Conservation (phyloP, 2,329 filamentous ascomycete species). For the Moelleriella libera region DNA sequence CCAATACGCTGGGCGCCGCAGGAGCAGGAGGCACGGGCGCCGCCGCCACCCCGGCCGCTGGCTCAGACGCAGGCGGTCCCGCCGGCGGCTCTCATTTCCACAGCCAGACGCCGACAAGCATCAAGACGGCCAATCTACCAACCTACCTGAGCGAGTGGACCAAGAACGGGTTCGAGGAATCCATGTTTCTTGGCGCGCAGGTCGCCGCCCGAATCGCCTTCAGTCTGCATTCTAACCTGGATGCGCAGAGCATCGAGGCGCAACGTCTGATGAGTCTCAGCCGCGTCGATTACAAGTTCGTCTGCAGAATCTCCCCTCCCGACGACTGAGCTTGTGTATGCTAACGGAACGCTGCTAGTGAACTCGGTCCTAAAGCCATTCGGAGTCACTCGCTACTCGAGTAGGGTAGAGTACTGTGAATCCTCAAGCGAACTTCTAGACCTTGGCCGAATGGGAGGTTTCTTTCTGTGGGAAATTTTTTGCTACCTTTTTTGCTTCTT, state of each 20-base stretch:
- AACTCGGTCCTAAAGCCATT: conserved; percentile 39
- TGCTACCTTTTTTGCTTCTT: too few relatives aligned
- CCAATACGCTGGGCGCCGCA: conserved; percentile 37
- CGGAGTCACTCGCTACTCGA: conserved; percentile 38
- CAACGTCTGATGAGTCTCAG: conserved; percentile 42
- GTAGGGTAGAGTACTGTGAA: not conserved
- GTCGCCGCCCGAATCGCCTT: conserved; percentile 56
- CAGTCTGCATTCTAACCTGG: conserved; percentile 41
- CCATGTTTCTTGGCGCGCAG: conserved; percentile 75
- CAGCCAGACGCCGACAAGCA: conserved; percentile 65
- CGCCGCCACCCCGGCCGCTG: conserved; percentile 23
- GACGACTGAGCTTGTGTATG: not conserved
- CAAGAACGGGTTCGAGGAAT: conserved; percentile 65
- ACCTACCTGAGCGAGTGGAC: conserved; percentile 89
- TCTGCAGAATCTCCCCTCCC: conserved; percentile 3
- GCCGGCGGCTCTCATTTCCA: conserved; percentile 35
- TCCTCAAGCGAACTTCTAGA: too few relatives aligned
- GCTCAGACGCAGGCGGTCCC: conserved; percentile 23
- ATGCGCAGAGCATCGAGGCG: conserved; percentile 33
- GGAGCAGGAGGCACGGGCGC: conserved; percentile 17
- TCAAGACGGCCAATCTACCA: conserved; percentile 64
- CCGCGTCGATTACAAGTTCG: conserved; percentile 48
- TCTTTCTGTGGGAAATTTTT: not conserved
- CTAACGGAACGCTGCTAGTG: conserved; percentile 18
- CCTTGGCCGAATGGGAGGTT: too few relatives aligned